Percentiles rank a stretch among this genome's conserved stretches.
Conservation (phyloP, 805 yeast genomes). For the Myxozyma melibiosi region DNA sequence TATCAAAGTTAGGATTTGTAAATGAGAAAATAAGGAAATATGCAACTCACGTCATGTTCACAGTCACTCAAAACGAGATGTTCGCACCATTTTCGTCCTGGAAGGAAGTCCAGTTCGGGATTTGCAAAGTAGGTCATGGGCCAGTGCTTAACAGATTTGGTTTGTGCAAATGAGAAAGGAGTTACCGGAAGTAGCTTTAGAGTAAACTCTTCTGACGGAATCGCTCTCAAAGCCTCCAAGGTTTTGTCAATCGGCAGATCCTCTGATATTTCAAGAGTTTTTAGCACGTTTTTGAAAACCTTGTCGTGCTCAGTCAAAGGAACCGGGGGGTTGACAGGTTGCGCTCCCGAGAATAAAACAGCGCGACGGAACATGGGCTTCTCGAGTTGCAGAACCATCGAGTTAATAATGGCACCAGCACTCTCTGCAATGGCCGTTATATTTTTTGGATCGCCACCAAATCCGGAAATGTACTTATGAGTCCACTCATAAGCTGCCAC, state of each 20-base stretch:
- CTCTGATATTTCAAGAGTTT: not conserved
- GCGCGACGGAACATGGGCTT: conserved; percentile 6
- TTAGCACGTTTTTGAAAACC: not conserved
- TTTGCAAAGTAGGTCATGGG: not conserved
- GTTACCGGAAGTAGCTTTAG: not conserved
- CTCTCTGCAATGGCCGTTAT: conserved; percentile 49
- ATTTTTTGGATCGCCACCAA: conserved; percentile 49
- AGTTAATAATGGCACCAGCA: conserved; percentile 41
- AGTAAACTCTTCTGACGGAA: conserved; percentile 3
- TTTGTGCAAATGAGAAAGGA: not conserved
- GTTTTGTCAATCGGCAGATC: not conserved
- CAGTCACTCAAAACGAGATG: conserved; percentile 1
- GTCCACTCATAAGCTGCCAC: conserved; percentile 46
- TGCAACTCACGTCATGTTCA: conserved; percentile 1
- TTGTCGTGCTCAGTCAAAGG: not conserved
- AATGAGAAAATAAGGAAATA: not conserved
- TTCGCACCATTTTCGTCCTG: conserved; percentile 10
- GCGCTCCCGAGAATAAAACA: conserved; percentile 6
- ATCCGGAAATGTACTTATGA: conserved; percentile 44
- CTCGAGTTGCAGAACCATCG: conserved; percentile 1
- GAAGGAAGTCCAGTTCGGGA: not conserved
- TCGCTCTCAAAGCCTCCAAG: not conserved
- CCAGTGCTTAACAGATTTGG: not conserved
- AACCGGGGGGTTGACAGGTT: not conserved
- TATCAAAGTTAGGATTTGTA: not conserved